Percentiles rank a stretch among this genome's conserved stretches.
Evolutionary conservation across 805 yeast genomes (phyloP).

Genomic region (Yarrowia divulgata): DNA sequence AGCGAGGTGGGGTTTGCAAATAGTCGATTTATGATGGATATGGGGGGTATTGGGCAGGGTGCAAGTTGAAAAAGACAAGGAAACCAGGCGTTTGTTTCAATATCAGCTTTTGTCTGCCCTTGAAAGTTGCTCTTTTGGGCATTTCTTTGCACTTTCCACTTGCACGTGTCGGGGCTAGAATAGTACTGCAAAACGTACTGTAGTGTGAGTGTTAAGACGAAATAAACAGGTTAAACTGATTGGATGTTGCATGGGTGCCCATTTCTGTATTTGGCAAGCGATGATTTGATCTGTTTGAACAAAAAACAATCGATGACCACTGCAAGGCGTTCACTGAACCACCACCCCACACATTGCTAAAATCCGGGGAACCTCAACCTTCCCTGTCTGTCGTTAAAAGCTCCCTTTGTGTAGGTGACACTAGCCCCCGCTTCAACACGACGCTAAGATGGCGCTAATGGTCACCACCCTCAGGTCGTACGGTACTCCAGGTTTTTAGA

Average conservation of each 20-base stretch:
- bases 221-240: no score
- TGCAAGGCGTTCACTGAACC: no score
- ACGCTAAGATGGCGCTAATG: neutral
- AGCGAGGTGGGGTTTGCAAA: conserved; percentile 4
- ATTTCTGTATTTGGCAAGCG: no score
- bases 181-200: neutral
- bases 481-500: no score
- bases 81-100: neutral
- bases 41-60: neutral
- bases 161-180: neutral
- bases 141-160: neutral
- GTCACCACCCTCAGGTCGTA: neutral
- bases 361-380: no score
- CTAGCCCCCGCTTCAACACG: conserved; percentile 3
- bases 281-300: no score
- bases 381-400: conserved; percentile 3
- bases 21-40: neutral
- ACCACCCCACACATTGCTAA: no score
- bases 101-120: neutral
- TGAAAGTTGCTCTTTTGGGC: neutral
- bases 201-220: no score
- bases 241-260: no score
- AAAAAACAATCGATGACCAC: no score
- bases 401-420: neutral
- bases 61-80: neutral